phyloP scores from a whole-genome alignment of 2,329 filamentous ascomycete species.

The Trichoderma sp. region DNA sequence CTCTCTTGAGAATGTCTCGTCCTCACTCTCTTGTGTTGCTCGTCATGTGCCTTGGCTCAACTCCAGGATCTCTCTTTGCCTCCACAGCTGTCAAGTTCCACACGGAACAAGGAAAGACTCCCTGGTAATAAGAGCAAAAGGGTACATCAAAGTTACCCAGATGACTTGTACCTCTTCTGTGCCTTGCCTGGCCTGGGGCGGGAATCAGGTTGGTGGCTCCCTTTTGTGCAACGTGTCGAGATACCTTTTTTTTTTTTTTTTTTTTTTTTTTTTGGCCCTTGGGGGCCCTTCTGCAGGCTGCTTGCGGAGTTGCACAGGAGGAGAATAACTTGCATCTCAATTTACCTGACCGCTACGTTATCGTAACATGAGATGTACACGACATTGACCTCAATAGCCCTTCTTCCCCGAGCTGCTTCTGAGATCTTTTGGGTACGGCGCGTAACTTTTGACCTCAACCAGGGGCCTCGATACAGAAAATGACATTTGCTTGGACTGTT shows the following conservation, averaged over 20 bases:
- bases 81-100: conserved; percentile 13
- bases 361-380: conserved; percentile 6
- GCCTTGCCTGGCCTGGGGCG: neutral
- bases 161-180: neutral
- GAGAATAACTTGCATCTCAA: neutral
- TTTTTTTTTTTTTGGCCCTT: neutral
- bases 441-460: neutral
- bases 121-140: neutral
- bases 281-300: conserved; percentile 13
- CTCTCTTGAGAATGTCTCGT: neutral
- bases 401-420: no score
- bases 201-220: neutral
- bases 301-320: conserved; percentile 22
- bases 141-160: neutral
- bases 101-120: neutral
- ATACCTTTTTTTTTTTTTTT: neutral
- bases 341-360: conserved; percentile 18
- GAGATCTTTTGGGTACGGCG: neutral
- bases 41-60: conserved; percentile 6
- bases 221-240: conserved; percentile 1
- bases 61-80: neutral
- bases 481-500: neutral
- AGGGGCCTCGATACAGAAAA: no score
- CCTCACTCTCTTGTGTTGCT: neutral
- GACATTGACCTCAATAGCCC: conserved; percentile 15